Base-by-base conservation (phyloP, 2,329 filamentous ascomycete species). In the Calonectria hongkongensis region DNA sequence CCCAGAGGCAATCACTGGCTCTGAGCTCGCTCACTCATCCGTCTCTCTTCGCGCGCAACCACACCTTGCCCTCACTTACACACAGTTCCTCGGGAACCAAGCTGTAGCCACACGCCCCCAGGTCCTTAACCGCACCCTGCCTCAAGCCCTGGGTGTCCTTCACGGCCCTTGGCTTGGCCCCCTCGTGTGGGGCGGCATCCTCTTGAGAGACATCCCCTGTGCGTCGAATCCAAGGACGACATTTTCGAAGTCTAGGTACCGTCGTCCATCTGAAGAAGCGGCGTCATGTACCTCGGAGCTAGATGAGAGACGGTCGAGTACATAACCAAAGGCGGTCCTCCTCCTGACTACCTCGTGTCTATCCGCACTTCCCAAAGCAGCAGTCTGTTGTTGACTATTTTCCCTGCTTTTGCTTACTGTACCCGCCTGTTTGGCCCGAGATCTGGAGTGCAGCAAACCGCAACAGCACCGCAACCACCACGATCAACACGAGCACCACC, bases 251-350 rank as follows among this genome's bases (percentile, higher is more conserved):
- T 67, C 73, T 64, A 71, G 75, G 76, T 73, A 78, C 74, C 75
- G 78, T 30, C 70, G 70, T 77, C 48, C 36, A 73, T 48, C 54
- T 69, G 21, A 54, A 70, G 43, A 68, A 9, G 60, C 58, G 63
- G 66, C 48, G 68, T 39, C 54, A 78, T 56, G 78, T 76, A 76
- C 71, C 74, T 73, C 63, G 66, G 56, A 68, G 54, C 72, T 72
- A 76, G 71, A 66, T 71, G 72, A 50, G 68, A 74, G 75, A 75
- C 73, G 65, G 69, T 72, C 72, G 74, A 80, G 75, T 81, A 81
- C 79, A 80, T 80, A 81, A 80, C 75, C 73, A 72, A 76, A 77
- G 71, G 70, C 72, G 76, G 65, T 78, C 78, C 79, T 81, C 79
- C 68, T 54, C 72, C 71, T 73, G 71, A 48, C 71, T 75, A 72